Percentiles rank a stretch among this genome's conserved stretches.
These are phyloP conservation scores for Rubia peregrina DNA, from an alignment of 305 asterid genomes.

Conservation along the genomic window DNA sequence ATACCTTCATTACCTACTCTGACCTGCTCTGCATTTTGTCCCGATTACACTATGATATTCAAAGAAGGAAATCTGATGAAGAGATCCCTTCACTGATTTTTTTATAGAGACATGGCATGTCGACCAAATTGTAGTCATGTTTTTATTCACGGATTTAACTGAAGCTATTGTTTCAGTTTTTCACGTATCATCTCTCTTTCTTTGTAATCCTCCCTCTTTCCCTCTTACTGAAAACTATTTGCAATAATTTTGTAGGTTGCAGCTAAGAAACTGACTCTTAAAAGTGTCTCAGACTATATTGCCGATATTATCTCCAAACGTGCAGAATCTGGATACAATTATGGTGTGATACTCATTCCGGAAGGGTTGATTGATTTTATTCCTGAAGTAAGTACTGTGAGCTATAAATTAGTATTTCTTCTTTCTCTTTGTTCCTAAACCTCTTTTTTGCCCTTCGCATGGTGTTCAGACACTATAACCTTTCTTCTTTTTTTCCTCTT, in stretches of 20 bases:
- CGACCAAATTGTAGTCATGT: background rate
- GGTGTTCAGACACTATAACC: background rate
- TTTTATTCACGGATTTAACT: background rate
- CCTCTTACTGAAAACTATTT: background rate
- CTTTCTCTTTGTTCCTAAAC: background rate
- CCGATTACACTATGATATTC: background rate
- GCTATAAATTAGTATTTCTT: background rate
- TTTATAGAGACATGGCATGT: background rate
- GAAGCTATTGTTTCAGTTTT: background rate
- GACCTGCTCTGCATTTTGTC: background rate
- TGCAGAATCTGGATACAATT: conserved; percentile 73
- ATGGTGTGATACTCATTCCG: conserved; percentile 95
- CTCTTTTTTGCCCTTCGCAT: background rate
- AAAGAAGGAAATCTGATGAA: background rate
- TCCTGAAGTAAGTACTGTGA: conserved; percentile 64
- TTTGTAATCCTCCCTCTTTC: background rate
- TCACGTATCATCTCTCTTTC: background rate
- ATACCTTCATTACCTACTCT: background rate
- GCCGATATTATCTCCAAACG: conserved; percentile 81
- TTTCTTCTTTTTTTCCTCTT: background rate
- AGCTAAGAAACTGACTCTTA: conserved; percentile 80
- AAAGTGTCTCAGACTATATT: conserved; percentile 76
- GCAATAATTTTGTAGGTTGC: conserved; percentile 53
- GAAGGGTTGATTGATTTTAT: conserved; percentile 97
- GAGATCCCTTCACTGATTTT: background rate